These are phyloP conservation scores for Quercus tomentella DNA, from an alignment of 331 rosid genomes.

Conservation along the genomic window DNA sequence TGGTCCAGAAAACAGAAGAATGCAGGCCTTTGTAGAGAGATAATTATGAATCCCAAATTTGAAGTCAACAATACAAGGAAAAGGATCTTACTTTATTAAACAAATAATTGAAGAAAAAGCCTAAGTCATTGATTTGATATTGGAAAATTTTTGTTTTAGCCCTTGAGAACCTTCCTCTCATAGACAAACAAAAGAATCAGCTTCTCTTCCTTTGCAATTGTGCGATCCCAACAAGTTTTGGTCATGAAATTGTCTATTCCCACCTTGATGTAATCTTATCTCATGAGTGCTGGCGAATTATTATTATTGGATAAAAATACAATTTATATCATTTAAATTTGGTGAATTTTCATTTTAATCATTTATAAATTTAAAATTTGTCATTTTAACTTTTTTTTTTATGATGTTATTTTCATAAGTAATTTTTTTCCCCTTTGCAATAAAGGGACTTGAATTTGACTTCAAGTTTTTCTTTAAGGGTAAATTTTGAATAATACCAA, in stretches of 20 bases:
- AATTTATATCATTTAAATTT: no score
- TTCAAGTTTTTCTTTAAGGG: no score
- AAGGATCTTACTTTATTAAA: not conserved
- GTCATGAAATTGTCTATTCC: not conserved
- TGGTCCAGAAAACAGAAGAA: not conserved
- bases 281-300: no score
- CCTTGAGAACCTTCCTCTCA: not conserved
- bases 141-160: not conserved
- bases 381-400: no score
- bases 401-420: no score
- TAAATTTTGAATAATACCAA: no score
- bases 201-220: not conserved
- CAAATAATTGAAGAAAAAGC: not conserved
- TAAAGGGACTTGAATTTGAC: no score
- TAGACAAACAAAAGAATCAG: not conserved
- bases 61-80: not conserved
- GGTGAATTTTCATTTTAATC: no score
- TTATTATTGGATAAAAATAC: no score
- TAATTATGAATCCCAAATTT: not conserved
- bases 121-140: not conserved
- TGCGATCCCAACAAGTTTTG: not conserved
- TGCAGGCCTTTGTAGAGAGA: not conserved
- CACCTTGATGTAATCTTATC: no score
- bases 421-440: no score
- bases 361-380: no score